phyloP scores from a whole-genome alignment of 2,329 filamentous ascomycete genomes.

The Nigrospora sphaerica region DNA sequence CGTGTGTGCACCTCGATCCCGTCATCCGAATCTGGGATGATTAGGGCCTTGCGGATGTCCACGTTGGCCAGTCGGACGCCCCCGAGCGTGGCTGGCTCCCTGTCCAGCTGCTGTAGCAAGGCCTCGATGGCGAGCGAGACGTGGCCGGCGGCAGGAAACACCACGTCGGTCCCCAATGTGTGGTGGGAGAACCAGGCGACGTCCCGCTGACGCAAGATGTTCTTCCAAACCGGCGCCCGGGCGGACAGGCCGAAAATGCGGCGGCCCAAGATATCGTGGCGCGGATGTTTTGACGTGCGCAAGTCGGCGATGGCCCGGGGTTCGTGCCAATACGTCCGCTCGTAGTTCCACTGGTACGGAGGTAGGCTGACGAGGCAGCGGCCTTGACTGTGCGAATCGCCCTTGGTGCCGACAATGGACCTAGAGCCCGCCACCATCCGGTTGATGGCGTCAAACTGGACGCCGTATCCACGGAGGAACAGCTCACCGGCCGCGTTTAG shows the following conservation, averaged over 20 bases:
- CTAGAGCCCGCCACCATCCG: not conserved
- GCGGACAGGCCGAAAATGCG: not conserved
- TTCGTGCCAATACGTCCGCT: conserved; percentile 13
- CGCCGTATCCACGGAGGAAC: conserved; percentile 10
- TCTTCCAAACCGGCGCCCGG: conserved; percentile 10
- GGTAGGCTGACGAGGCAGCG: conserved; percentile 17
- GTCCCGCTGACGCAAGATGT: conserved; percentile 23
- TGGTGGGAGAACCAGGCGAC: conserved; percentile 30
- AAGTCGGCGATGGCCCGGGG: conserved; percentile 13
- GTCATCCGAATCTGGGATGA: conserved; percentile 8
- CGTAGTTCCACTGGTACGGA: conserved; percentile 20
- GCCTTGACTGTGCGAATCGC: too few species aligned
- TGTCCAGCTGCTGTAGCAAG: conserved; percentile 14
- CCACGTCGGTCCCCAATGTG: conserved; percentile 19
- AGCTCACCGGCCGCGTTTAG: conserved; percentile 14
- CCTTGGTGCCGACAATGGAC: not conserved
- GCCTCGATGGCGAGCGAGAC: conserved; percentile 29
- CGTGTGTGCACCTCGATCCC: not conserved
- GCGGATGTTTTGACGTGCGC: conserved; percentile 8
- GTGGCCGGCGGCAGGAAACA: conserved; percentile 28
- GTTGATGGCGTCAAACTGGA: conserved; percentile 13
- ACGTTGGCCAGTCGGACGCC: conserved; percentile 6
- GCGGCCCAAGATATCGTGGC: conserved; percentile 18
- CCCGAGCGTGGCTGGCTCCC: not conserved
- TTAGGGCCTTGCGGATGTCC: conserved; percentile 16